Conservation (phyloP, 1,139 yeast species). For the Nakaseomyces bracarensis region DNA sequence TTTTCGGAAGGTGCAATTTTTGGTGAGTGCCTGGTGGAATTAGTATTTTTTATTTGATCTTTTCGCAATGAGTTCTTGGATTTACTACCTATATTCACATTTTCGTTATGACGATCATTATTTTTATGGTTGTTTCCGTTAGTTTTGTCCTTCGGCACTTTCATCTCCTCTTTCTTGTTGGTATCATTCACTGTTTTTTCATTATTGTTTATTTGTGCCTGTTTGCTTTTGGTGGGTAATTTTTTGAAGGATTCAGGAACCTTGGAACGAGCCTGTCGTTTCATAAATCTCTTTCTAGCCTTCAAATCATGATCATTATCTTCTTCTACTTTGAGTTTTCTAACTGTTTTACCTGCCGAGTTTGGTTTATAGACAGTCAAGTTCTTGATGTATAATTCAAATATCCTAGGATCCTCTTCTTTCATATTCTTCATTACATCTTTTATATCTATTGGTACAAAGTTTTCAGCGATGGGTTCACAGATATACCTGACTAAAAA, state of each 20-base stretch:
- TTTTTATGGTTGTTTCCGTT: neutral
- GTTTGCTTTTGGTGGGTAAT: neutral
- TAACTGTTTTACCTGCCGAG: neutral
- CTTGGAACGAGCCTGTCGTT: neutral
- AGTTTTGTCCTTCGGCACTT: neutral
- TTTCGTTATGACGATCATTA: no score
- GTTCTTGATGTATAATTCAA: conserved; percentile 23
- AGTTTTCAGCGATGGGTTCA: conserved; percentile 25
- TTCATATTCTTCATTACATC: conserved; percentile 16
- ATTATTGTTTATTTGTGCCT: neutral
- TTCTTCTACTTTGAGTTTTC: neutral
- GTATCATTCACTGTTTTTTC: neutral
- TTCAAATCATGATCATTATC: neutral
- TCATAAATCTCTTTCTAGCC: neutral
- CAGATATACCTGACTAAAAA: conserved; percentile 23
- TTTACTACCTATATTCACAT: no score
- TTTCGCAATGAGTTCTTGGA: no score
- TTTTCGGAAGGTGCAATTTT: no score
- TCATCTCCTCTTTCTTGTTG: no score
- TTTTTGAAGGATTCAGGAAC: neutral
- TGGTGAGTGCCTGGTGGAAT: no score
- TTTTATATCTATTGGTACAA: conserved; percentile 21
- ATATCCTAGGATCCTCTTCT: conserved; percentile 20
- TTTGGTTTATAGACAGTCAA: conserved; percentile 12
- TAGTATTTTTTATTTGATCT: no score